Conservation (phyloP, 208 protist species). For the Herpetomonas muscarum region DNA sequence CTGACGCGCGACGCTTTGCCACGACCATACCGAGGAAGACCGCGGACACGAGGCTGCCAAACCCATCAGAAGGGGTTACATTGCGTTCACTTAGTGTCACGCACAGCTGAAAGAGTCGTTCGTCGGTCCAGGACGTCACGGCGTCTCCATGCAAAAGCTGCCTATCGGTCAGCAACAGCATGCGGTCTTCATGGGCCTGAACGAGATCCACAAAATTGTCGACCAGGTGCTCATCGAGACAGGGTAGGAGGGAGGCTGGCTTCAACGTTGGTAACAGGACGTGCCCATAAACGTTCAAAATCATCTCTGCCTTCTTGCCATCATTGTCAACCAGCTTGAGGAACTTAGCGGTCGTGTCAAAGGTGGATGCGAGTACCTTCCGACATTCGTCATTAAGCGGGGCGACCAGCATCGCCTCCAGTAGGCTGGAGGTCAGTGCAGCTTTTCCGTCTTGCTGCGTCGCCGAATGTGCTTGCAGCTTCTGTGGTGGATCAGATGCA, state of each 20-base stretch:
- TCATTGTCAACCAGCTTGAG: constrained; percentile 38
- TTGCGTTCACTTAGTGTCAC: neutral
- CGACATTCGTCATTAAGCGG: constrained; percentile 46
- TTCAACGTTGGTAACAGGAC: constrained; percentile 40
- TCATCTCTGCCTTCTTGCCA: constrained; percentile 32
- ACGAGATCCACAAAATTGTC: constrained; percentile 66
- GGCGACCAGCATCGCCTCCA: constrained; percentile 36
- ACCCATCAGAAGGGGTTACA: neutral
- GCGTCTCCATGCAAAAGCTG: neutral
- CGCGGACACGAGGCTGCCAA: neutral
- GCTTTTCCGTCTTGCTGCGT: neutral
- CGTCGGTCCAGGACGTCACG: neutral
- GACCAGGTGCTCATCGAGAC: constrained; percentile 36
- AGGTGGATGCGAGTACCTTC: constrained; percentile 37
- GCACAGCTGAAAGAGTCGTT: neutral
- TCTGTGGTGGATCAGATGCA: neutral
- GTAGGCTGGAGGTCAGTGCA: constrained; percentile 19
- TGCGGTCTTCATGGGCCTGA: neutral
- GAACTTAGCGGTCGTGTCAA: constrained; percentile 57
- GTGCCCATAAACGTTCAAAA: constrained; percentile 53
- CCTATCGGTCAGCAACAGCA: neutral
- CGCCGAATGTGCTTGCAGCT: neutral
- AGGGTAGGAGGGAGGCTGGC: constrained; percentile 41
- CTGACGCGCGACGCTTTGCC: neutral
- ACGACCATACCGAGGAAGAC: neutral